Evolutionary conservation across 2,329 filamentous ascomycete genomes (phyloP), one percentile per base, ranked within the genome.

Genomic region (Zasmidium citrigriseum): DNA sequence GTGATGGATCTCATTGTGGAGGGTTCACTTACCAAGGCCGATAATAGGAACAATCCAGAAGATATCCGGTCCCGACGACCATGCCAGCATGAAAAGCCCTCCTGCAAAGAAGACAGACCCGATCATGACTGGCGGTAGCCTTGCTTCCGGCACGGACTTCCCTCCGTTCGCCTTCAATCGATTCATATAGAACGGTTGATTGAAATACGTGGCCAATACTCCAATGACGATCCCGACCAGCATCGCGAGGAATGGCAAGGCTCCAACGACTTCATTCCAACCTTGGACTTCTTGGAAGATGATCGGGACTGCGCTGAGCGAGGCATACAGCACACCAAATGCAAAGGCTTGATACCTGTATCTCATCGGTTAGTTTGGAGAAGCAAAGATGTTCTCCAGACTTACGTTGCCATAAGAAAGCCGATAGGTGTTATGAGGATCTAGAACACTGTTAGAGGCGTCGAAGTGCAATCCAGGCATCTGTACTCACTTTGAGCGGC

Each of bases 51-150:
- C 71, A 16, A 76, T 70, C 75, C 76, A 77, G 46, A 72, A 70
- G 41, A 74, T 68, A 45, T 62, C 66, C 4, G 53, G 67, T 0
- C 71, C 72, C 21, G 24, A 27, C 0, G 75, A 77, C 75, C 76
- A 78, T 1, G 69, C 76, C 60, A 77, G 75, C 69, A 73, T 75
- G 57, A 81, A 81, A 16, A 80, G 63, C 2, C 78, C 78, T 0
- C 62, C 63, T 0, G 75, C 67, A 49, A 81, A 74, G 5, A 77
- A 63, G 0, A 77, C 44, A 0, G 72, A 72, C 0, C 78, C 78
- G 0, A 79, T 46, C 9, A 75, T 68, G 66, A 81, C 77, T 0
- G 79, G 78, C 0, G 73, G 72, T 0, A 80, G 64, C 4, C 68
- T 57, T 7, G 60, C 67, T 48, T 70, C 68, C 0, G 67, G 71